Base-by-base conservation (phyloP, 2,329 filamentous ascomycete genomes). In the Sporothrix mexicana region DNA sequence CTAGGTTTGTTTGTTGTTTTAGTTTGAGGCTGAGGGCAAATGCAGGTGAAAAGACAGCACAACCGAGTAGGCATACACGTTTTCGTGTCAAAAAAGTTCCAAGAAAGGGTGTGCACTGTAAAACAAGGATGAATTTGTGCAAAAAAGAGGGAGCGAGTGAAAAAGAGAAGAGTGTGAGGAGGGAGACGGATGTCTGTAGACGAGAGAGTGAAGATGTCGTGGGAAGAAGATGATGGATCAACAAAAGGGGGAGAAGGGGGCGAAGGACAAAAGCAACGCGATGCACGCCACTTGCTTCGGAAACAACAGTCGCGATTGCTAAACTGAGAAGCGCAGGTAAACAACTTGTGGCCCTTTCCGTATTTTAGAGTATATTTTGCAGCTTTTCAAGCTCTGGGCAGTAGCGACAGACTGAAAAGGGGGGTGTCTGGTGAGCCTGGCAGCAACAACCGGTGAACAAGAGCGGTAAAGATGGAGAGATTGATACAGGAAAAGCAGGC, bases 41-140 rank as follows among this genome's bases (percentile, higher is more conserved):
- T 15, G 23, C 20, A 25, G 62, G 41, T 41, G n/a, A 43, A 36
- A 41, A 70, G 45, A 51, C 67, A 51, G 62, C 49, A 45, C 30
- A 71, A 61, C 69, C 49, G 62, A 36, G 23, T 75, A 76, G 69
- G 62, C 73, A 75, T 75, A 73, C 64, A 72, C 73, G 72, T 67
- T 45, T 61, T 64, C 51, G 73, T 73, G 72, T 75, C 75, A 73
- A 76, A 76, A 76, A 75, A 61, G 74, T 76, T 75, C 75, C 74
- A 76, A 75, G 72, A 76, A 74, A 76, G 51, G 20, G 57, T 15
- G 43, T 66, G 53, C 36, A 30, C 12, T 25, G 9, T 47, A 66
- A 68, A 72, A 49, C 51, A 70, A 69, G 71, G 61, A 75, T 70
- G 71, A 53, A 41, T 20, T 13, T 20, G 20, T 64, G 57, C 72